These are phyloP conservation scores for Fusarium denticulatum DNA, from an alignment of 2,329 filamentous ascomycete species.

Conservation along the genomic window DNA sequence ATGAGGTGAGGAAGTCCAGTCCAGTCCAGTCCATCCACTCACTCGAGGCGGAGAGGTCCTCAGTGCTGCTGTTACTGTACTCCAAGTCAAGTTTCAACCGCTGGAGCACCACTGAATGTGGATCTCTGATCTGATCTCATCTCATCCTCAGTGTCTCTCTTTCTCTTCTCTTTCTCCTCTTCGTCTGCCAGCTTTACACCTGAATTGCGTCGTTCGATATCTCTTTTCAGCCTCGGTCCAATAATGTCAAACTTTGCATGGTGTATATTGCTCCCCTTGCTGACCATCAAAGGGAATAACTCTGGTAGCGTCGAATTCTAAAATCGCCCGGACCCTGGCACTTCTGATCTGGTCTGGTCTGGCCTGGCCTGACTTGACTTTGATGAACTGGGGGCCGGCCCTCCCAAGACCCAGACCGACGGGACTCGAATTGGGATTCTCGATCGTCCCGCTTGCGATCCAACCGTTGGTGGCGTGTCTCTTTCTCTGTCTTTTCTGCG, in stretches of 20 bases:
- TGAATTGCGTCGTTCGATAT: background rate
- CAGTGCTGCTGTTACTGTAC: background rate
- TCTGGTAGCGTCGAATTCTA: slow-evolving; percentile 4
- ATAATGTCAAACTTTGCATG: background rate
- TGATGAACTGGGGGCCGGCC: background rate
- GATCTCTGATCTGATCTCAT: slow-evolving; percentile 9
- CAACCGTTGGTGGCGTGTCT: slow-evolving; percentile 24
- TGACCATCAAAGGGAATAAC: background rate
- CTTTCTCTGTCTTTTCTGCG: background rate
- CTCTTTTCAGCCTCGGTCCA: background rate
- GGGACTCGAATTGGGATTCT: slow-evolving; percentile 24
- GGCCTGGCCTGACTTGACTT: background rate
- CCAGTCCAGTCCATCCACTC: background rate
- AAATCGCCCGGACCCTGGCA: slow-evolving; percentile 13
- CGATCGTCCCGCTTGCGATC: slow-evolving; percentile 30
- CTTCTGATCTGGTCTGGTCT: background rate
- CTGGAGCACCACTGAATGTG: background rate
- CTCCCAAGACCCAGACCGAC: slow-evolving; percentile 15
- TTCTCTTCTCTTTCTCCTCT: background rate
- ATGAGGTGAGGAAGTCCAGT: background rate
- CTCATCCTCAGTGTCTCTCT: background rate
- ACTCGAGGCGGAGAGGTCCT: background rate
- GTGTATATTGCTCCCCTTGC: background rate
- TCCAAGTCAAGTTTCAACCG: background rate
- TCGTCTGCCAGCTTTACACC: background rate